Conservation (phyloP, 1,139 yeast species). For the Kurtzmaniella quercitrusa region DNA sequence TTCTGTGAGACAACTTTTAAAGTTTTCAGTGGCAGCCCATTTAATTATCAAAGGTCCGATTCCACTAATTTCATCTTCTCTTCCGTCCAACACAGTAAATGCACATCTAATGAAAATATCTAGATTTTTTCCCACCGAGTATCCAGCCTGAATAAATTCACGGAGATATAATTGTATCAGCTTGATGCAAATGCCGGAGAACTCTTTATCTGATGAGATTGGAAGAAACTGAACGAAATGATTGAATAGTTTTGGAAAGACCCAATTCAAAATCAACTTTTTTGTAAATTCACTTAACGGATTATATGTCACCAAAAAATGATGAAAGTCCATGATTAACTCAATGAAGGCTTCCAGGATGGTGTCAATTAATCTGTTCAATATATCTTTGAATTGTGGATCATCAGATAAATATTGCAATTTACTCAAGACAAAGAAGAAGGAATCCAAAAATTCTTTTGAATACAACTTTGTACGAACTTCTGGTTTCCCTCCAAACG, state of each 20-base stretch:
- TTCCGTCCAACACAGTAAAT: constrained; percentile 30
- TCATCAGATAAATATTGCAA: constrained; percentile 1
- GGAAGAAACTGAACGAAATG: constrained; percentile 34
- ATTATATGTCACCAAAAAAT: constrained; percentile 19
- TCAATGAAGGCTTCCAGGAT: constrained; percentile 32
- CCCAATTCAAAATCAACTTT: constrained; percentile 27
- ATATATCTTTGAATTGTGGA: constrained; percentile 18
- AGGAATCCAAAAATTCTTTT: constrained; percentile 1
- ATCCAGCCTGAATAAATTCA: constrained; percentile 23
- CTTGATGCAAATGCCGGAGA: constrained; percentile 24
- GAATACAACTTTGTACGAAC: neutral
- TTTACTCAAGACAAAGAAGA: neutral
- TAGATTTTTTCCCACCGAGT: constrained; percentile 20
- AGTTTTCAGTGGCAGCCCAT: constrained; percentile 8
- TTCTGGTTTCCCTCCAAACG: neutral
- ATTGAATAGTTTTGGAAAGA: constrained; percentile 35
- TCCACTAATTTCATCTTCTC: constrained; percentile 10
- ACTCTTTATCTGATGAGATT: constrained; percentile 31
- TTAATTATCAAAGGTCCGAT: constrained; percentile 11
- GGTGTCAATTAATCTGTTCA: constrained; percentile 19
- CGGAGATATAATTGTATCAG: constrained; percentile 20
- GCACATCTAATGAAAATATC: constrained; percentile 25
- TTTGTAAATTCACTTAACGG: constrained; percentile 20
- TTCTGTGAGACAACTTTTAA: constrained; percentile 23
- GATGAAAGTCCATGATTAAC: constrained; percentile 16